These are phyloP conservation scores for Ustilago crameri DNA, from an alignment of 1,284 basidiomycete genomes.

Conservation along the genomic window DNA sequence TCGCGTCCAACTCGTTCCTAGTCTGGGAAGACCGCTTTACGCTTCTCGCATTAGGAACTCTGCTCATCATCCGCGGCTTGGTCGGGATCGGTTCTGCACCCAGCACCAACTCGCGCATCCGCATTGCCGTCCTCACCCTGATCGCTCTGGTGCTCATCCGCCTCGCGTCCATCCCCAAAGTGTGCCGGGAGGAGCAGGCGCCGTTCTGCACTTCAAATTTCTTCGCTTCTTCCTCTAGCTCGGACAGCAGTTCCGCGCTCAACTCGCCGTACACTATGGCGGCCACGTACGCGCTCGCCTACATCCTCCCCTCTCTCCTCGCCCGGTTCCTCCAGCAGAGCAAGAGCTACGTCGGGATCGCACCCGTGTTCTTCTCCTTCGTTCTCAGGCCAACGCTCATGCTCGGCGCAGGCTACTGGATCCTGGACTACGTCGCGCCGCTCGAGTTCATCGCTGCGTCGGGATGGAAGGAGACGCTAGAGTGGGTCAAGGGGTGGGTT, in stretches of 20 bases:
- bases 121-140: constrained; percentile 78
- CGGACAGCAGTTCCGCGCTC: constrained; percentile 24
- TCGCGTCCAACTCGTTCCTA: constrained; percentile 82
- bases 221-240: constrained; percentile 55
- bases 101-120: constrained; percentile 75
- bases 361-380: constrained; percentile 49
- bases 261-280: constrained; percentile 52
- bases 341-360: constrained; percentile 53
- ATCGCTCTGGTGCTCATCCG: constrained; percentile 79
- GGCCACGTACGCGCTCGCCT: constrained; percentile 49
- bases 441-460: constrained; percentile 12
- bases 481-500: constrained; percentile 44
- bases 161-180: constrained; percentile 79
- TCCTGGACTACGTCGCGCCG: constrained; percentile 51
- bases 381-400: constrained; percentile 60
- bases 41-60: constrained; percentile 70
- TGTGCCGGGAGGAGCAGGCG: constrained; percentile 94
- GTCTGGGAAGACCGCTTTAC: constrained; percentile 92
- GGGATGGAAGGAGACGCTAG: constrained; percentile 24
- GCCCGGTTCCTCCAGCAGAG: constrained; percentile 33
- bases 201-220: constrained; percentile 80
- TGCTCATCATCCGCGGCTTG: constrained; percentile 31
- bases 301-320: constrained; percentile 39
- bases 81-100: constrained; percentile 25
- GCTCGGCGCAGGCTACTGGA: constrained; percentile 57